Evolutionary conservation across 345 rosid species (phyloP), one percentile per base, ranked within the genome.

Genomic region (Cardamine chenopodiifolia): DNA sequence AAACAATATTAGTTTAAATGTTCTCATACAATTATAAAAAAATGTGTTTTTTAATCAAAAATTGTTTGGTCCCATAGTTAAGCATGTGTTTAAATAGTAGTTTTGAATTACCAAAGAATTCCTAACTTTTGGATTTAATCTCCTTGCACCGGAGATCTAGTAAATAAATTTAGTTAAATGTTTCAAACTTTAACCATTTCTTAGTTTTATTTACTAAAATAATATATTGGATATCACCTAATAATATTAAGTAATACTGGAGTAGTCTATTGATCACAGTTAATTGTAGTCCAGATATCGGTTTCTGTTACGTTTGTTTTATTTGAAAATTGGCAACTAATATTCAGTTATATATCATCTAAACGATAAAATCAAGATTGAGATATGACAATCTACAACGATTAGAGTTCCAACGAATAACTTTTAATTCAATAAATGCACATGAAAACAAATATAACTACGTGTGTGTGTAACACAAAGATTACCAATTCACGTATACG

Each of bases 401-500:
- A 14, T 40, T 14, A 14, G n/a, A 40, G 45, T 14, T 40, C n/a
- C 17, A 14, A 40, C 7, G 17, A 40, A 14, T 40, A 40, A 40
- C 47, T 14, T 37, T 40, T 40, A 40, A 4, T 40, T 40, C 17
- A 42, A 39, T 42, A 15, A 37, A 42, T 42, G 18, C 5, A 5
- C 62, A 56, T 40, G 31, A 50, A 52, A 52, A 55, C 23, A 54
- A 37, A 52, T 39, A 39, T 15, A 40, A 18, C 44, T 39, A 55
- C 56, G 19, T 56, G 22, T 65, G 12, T 44, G 17, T 57, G 17
- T 15, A 50, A 22, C 40, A 68, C 20, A 60, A 62, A 39, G 14
- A 29, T 61, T 48, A 66, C 13, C 47, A 52, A 68, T 49, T 35
- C 73, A 50, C 68, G 47, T 67, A 59, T 14, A 40, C 49, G 49